A percentile compares a stretch with the other conserved stretches of the same genome.
phyloP scores from a whole-genome alignment of 306 rosid species.

The Rubus parviflorus region DNA sequence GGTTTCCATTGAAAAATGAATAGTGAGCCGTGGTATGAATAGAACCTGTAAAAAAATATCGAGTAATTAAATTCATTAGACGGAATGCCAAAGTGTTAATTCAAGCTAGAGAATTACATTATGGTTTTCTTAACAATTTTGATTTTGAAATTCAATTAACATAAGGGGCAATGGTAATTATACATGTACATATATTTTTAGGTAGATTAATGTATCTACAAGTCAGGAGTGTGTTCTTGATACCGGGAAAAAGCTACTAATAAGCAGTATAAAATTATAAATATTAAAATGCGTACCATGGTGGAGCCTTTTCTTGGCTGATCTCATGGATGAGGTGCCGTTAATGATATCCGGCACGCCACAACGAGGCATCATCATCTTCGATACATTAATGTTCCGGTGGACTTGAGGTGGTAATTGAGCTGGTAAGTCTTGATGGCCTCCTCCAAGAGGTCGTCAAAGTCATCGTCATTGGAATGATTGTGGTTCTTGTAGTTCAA shows the following conservation, averaged over 20 bases:
- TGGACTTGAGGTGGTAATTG: conserved; percentile 22
- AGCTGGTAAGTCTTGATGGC: conserved; percentile 46
- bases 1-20: conserved; percentile 3
- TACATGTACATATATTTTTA: no score
- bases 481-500: conserved; percentile 7
- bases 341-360: conserved; percentile 38
- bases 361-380: conserved; percentile 44
- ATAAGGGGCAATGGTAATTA: no score
- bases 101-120: not conserved
- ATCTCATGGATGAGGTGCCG: conserved; percentile 27
- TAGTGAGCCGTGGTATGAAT: conserved; percentile 10
- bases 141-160: no score
- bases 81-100: no score
- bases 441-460: conserved; percentile 30
- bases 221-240: no score
- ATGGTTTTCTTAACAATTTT: not conserved
- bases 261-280: no score
- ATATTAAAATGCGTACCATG: not conserved
- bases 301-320: not conserved
- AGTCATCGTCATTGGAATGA: conserved; percentile 9
- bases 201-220: not conserved
- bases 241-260: no score
- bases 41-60: not conserved
- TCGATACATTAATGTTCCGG: conserved; percentile 32
- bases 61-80: no score